A percentile compares a stretch with the other conserved stretches of the same genome.
These are phyloP conservation scores for Teratosphaeriaceae sp. DNA, from an alignment of 2,329 filamentous ascomycete species.

Conservation along the genomic window DNA sequence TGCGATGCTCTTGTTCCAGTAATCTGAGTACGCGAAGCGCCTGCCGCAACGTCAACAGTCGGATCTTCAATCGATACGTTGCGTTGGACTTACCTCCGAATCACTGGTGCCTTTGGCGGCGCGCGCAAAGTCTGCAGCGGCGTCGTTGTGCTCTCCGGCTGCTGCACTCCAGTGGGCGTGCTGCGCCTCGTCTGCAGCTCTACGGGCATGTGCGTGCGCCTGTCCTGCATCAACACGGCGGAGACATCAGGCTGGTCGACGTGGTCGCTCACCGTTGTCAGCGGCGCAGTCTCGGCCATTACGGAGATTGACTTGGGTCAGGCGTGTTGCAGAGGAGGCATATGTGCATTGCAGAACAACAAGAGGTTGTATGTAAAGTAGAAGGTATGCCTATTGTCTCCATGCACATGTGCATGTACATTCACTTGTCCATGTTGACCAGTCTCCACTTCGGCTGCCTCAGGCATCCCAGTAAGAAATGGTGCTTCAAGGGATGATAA, in stretches of 20 bases:
- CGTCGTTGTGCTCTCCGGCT: constrained; percentile 79
- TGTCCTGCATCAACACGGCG: constrained; percentile 29
- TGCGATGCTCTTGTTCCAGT: constrained; percentile 80
- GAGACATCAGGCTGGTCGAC: not conserved
- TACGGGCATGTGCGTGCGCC: constrained; percentile 85
- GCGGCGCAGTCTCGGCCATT: constrained; percentile 22
- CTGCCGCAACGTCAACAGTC: constrained; percentile 36
- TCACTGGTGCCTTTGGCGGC: constrained; percentile 68
- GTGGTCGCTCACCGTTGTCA: constrained; percentile 14
- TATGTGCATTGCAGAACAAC: no score
- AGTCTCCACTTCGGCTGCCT: no score
- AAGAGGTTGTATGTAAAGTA: no score
- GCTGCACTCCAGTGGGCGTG: constrained; percentile 69
- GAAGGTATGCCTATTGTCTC: no score
- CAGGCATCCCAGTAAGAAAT: no score
- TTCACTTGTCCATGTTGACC: no score
- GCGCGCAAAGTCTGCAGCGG: constrained; percentile 80
- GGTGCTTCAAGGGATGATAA: no score
- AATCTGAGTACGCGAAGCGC: constrained; percentile 77
- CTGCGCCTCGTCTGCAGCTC: constrained; percentile 66
- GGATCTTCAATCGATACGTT: not conserved
- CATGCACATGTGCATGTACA: no score
- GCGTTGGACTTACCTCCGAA: constrained; percentile 39
- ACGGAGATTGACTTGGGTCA: no score
- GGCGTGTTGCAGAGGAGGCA: no score